Percentiles rank a stretch among this genome's conserved stretches.
These are phyloP conservation scores for Phytophthora pseudosyringae DNA, from an alignment of 352 stramenopile species.

Conservation along the genomic window DNA sequence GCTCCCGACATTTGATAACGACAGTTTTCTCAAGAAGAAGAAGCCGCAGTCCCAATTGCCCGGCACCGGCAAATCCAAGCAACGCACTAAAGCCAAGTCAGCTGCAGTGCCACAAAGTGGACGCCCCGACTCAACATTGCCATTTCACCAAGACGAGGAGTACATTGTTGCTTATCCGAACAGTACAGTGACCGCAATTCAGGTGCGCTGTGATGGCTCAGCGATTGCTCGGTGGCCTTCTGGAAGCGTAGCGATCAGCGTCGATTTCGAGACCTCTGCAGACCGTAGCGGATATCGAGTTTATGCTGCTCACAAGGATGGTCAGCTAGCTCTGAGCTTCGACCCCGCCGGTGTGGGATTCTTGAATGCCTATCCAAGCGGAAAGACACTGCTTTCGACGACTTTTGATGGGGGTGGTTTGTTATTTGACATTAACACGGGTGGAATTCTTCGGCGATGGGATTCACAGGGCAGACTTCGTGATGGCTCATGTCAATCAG, in stretches of 20 bases:
- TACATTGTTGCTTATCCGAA: conserved; percentile 49
- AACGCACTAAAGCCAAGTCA: neutral
- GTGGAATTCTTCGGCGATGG: conserved; percentile 67
- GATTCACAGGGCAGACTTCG: conserved; percentile 45
- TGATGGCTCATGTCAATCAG: conserved; percentile 48
- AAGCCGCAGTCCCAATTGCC: conserved; percentile 17
- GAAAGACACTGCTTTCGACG: conserved; percentile 75
- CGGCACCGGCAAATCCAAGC: conserved; percentile 22
- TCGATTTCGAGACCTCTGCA: conserved; percentile 57
- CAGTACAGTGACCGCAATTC: conserved; percentile 54
- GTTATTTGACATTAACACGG: conserved; percentile 52
- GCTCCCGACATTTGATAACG: conserved; percentile 52
- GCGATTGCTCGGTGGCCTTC: conserved; percentile 73
- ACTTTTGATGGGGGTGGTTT: conserved; percentile 67
- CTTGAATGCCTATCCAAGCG: conserved; percentile 82
- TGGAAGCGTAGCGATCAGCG: conserved; percentile 65
- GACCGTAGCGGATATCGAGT: conserved; percentile 56
- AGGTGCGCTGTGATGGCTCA: conserved; percentile 68
- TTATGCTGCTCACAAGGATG: conserved; percentile 78
- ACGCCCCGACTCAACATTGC: conserved; percentile 1
- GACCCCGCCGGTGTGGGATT: conserved; percentile 71
- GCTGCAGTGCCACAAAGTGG: neutral
- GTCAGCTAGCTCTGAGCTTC: conserved; percentile 69
- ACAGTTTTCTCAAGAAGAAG: conserved; percentile 55
- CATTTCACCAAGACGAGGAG: conserved; percentile 51